phyloP scores from a whole-genome alignment of 768 basidiomycete genomes.

The Daedaleopsis nitida region DNA sequence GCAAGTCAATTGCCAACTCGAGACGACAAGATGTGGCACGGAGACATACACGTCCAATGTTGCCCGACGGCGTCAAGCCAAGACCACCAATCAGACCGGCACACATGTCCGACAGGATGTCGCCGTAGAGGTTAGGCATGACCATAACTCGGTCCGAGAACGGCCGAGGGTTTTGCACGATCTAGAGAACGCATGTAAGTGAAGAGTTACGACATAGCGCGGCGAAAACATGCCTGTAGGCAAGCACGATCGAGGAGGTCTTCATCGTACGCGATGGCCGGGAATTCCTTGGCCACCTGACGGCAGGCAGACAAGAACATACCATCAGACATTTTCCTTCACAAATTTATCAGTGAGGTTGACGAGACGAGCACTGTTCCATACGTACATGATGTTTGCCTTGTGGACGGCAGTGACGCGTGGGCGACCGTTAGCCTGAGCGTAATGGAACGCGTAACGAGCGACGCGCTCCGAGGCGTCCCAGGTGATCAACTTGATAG shows the following conservation, averaged over 20 bases:
- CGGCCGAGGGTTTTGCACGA: constrained; percentile 91
- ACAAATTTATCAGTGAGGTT: not conserved
- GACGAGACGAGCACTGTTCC: too few relatives aligned
- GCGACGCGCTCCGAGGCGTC: constrained; percentile 98
- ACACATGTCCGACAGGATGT: constrained; percentile 92
- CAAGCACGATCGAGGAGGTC: constrained; percentile 97
- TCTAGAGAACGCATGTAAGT: constrained; percentile 40
- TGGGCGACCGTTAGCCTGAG: constrained; percentile 82
- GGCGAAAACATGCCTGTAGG: constrained; percentile 61
- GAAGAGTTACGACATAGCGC: not conserved
- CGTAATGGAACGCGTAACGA: constrained; percentile 97
- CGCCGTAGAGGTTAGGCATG: constrained; percentile 98
- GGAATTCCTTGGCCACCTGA: constrained; percentile 94
- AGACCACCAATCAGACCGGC: constrained; percentile 98
- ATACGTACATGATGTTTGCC: constrained; percentile 93
- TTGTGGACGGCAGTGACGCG: constrained; percentile 99
- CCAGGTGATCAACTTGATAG: constrained; percentile 99
- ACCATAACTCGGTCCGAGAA: constrained; percentile 99
- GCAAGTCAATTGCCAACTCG: constrained; percentile 20
- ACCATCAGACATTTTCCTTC: constrained; percentile 99
- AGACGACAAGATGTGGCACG: not conserved
- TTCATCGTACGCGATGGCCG: constrained; percentile 91
- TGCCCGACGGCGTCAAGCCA: constrained; percentile 95
- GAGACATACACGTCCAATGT: constrained; percentile 83
- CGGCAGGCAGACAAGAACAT: constrained; percentile 99